Percentiles rank a stretch among this genome's conserved stretches.
Conservation (phyloP, 805 yeast genomes). For the Naumovozyma baii region DNA sequence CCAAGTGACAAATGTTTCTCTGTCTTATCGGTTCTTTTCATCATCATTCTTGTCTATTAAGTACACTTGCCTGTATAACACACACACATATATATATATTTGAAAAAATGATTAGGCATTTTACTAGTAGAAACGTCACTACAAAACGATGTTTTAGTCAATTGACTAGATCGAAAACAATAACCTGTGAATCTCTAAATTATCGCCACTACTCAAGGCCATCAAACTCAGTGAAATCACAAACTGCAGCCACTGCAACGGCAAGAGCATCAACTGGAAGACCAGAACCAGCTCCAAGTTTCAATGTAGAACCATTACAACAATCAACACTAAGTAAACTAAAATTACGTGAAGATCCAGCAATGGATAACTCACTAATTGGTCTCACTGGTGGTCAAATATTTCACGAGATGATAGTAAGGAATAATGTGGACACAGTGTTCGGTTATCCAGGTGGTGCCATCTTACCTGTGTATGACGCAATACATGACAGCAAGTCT, state of each 20-base stretch:
- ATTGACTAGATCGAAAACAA: constrained; percentile 2
- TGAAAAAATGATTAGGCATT: constrained; percentile 15
- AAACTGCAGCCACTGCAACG: background rate
- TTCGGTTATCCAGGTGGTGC: constrained; percentile 99
- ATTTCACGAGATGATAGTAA: constrained; percentile 96
- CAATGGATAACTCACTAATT: constrained; percentile 76
- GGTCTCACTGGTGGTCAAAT: constrained; percentile 98
- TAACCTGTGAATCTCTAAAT: too few species aligned
- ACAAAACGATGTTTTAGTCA: constrained; percentile 9
- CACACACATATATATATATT: too few species aligned
- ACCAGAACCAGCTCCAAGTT: constrained; percentile 32
- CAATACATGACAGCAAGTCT: constrained; percentile 81
- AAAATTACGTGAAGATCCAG: constrained; percentile 3
- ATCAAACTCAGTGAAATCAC: background rate
- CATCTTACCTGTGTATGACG: constrained; percentile 93
- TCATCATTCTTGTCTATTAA: too few species aligned
- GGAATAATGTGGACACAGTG: constrained; percentile 90
- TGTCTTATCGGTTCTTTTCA: background rate
- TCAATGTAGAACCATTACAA: constrained; percentile 18
- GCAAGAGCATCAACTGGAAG: constrained; percentile 8
- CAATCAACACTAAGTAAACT: constrained; percentile 1
- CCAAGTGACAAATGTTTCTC: background rate
- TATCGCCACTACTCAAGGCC: background rate
- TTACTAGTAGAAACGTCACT: constrained; percentile 11
- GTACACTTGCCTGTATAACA: too few species aligned